Evolutionary conservation across 768 basidiomycete species (phyloP).

Genomic region (Lyophyllum shimeji): DNA sequence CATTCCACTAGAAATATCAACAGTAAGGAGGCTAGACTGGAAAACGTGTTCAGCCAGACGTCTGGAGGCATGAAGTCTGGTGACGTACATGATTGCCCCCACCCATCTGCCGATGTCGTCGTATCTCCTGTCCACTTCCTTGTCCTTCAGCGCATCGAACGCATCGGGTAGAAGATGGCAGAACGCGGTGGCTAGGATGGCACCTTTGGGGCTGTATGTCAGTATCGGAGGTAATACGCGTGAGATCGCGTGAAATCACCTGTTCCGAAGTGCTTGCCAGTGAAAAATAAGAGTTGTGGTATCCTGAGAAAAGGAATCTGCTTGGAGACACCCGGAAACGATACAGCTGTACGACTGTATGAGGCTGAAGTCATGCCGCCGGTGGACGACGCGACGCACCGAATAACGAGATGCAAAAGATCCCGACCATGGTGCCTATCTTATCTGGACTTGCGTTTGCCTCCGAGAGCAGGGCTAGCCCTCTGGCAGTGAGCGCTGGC

Average conservation of each 20-base stretch:
- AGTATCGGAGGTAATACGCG: neutral
- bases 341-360: slow-evolving; percentile 49
- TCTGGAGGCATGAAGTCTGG: neutral
- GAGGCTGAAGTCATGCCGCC: neutral
- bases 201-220: slow-evolving; percentile 42
- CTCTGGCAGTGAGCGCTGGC: neutral
- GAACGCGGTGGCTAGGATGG: slow-evolving; percentile 82
- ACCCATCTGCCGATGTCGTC: slow-evolving; percentile 53
- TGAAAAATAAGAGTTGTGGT: slow-evolving; percentile 71
- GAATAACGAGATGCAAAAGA: slow-evolving; percentile 62
- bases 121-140: slow-evolving; percentile 44
- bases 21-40: slow-evolving; percentile 62
- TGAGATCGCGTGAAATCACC: slow-evolving; percentile 34
- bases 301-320: slow-evolving; percentile 53
- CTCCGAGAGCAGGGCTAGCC: neutral
- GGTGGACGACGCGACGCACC: slow-evolving; percentile 38
- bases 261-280: slow-evolving; percentile 89
- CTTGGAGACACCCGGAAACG: slow-evolving; percentile 68
- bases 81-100: slow-evolving; percentile 73
- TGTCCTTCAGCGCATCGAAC: slow-evolving; percentile 56
- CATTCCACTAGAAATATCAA: slow-evolving; percentile 82
- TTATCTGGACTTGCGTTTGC: slow-evolving; percentile 1
- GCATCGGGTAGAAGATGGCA: slow-evolving; percentile 80
- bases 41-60: neutral
- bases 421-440: slow-evolving; percentile 43